phyloP scores from a whole-genome alignment of 257 asterid species.

The Solanum piurae region DNA sequence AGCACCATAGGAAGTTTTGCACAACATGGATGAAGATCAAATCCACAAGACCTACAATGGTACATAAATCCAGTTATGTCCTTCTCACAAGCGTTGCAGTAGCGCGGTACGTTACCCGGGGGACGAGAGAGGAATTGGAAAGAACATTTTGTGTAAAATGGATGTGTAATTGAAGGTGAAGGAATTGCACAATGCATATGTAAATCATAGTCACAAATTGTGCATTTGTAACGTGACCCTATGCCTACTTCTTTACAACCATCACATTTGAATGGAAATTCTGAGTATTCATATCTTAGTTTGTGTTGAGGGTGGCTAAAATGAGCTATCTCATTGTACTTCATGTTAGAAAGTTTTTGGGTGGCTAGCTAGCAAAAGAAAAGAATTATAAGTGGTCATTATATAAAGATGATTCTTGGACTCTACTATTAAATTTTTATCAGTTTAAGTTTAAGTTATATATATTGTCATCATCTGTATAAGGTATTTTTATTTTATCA shows the following conservation, averaged over 20 bases:
- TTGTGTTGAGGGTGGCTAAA: slow-evolving; percentile 81
- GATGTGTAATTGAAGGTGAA: slow-evolving; percentile 52
- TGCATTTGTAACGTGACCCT: slow-evolving; percentile 73
- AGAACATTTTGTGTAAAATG: slow-evolving; percentile 73
- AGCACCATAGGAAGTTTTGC: slow-evolving; percentile 89
- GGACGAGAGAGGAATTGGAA: slow-evolving; percentile 67
- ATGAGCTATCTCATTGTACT: slow-evolving; percentile 63
- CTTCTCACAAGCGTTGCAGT: slow-evolving; percentile 93
- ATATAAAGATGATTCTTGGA: slow-evolving; percentile 8
- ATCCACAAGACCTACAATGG: slow-evolving; percentile 83
- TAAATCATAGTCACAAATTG: slow-evolving; percentile 61
- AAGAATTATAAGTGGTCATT: neutral
- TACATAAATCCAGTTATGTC: slow-evolving; percentile 75
- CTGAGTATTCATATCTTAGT: slow-evolving; percentile 56
- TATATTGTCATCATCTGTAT: neutral
- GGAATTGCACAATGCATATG: slow-evolving; percentile 85
- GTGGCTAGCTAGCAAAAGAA: neutral
- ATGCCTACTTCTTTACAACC: slow-evolving; percentile 94
- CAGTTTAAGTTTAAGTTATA: neutral
- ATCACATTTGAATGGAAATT: slow-evolving; percentile 86
- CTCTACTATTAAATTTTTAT: neutral
- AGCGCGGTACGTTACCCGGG: slow-evolving; percentile 64
- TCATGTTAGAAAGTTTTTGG: slow-evolving; percentile 28
- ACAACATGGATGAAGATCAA: slow-evolving; percentile 93
- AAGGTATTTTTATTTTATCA: neutral